Evolutionary conservation across 2,329 filamentous ascomycete genomes (phyloP), one percentile per base, ranked within the genome.

Genomic region (Fusarium domesticum): DNA sequence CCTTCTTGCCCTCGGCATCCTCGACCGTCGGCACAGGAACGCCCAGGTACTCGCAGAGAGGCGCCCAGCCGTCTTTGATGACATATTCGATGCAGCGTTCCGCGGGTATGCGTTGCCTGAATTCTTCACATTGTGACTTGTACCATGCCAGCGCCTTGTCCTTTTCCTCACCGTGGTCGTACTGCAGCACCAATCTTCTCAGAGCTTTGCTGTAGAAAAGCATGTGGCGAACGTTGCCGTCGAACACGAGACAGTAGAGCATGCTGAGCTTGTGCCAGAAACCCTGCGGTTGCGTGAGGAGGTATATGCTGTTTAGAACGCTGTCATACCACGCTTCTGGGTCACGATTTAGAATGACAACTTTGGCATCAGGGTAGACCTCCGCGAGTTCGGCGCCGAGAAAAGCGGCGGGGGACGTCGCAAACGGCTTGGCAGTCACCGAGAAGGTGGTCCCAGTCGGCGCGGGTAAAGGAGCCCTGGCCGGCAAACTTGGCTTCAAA

Each of bases 361-460:
- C 60, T 46, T 69, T 70, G 38, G 68, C 68, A 11, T 69, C 65
- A 5, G 58, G 58, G 37, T 64, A 64, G 7, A 51, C 33, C 20
- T 57, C 59, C 20, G 68, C 66, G 10, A 70, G 57, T 39, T 70
- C 66, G 40, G 59, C 45, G 37, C 62, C 64, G 53, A 70, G 67
- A 55, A 82, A 84, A 30, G 78, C 69, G 1, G 80, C 67, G 2
- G 84, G n/a, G 81, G 14, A 80, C 61, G 36, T 78, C 78, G 43
- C 74, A 72, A 7, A 75, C 79, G 17, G 73, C 74, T n/a, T 79
- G 71, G 53, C 64, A 71, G 18, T 67, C 56, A 35, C 69, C 70
- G 37, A 76, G 67, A 6, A 76, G 59, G 44, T 63, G 62, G 58
- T 77, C 73, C 64, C 72, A 76, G 48, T 74, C 70, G 15, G 60